Evolutionary conservation across 2,329 filamentous ascomycete species (phyloP), one percentile per base, ranked within the genome.

Genomic region (Penicillium psychrosexuale): DNA sequence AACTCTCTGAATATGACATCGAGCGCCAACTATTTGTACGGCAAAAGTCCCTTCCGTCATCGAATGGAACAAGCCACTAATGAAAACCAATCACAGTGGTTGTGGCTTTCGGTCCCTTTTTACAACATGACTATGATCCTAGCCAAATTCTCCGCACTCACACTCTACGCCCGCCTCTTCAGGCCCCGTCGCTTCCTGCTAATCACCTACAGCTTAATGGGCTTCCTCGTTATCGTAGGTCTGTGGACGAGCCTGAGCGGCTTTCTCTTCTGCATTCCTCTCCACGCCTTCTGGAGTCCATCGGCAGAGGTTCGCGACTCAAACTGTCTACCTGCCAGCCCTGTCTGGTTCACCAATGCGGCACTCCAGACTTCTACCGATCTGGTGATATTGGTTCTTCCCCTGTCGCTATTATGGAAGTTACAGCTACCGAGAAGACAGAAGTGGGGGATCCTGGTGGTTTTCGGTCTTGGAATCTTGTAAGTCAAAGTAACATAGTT

Each of bases 141-240:
- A 1, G 58, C 68, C 51, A 74, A 74, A 46, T 40, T 68, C 13
- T 73, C 72, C 5, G 62, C 68, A 27, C 42, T 69, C 1, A 42
- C 67, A n/a, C 61, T 73, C 36, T 72, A 66, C 54, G 34, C 61
- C 34, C 68, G 71, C 13, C 65, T 73, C 33, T 74, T 74, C 50
- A 55, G 59, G 2, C 39, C 51, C 0, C 61, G 48, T 24, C n/a
- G 8, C 15, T 67, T 69, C 37, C 57, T 61, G 1, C 51, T 64
- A 24, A n/a, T 55, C 8, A 59, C 60, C 13, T 61, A 58, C 22
- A 17, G 51, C 28, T 22, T 59, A 6, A 57, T 71, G 38, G 55
- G 46, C 3, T 57, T 63, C 8, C 55, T 71, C 19, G 49, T 60
- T 30, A 24, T 62, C 19, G 34, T 58, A 4, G 67, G 66, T 2